Base-by-base conservation (phyloP, 352 stramenopile genomes). In the Blastocystis sp. region DNA sequence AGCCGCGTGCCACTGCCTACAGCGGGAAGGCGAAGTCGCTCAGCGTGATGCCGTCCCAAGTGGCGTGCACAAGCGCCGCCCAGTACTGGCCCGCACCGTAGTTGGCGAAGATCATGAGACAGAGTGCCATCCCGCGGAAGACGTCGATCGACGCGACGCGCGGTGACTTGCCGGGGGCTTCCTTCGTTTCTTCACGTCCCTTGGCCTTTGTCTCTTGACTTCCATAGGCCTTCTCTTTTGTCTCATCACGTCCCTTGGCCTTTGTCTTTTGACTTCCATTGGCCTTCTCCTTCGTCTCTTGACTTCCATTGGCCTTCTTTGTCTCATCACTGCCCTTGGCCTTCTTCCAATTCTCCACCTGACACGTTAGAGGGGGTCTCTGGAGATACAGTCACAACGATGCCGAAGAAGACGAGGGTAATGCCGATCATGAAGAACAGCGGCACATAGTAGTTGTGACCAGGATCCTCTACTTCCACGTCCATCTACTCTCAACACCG, bases 21-120 rank as follows among this genome's bases (percentile, higher is more conserved):
- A 84, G 42, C n/a, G 74, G 74, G 42, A 84, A 84, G 9, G 74
- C 74, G 48, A 84, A 84, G 43, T 84, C 74, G 1, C 52, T 43
- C 9, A 84, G 52, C 10, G 74, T 84, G 61, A 84, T 84, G 40
- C 74, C 74, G 48, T 84, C 74, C 74, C 74, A 84, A 2, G 52
- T 45, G 11, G 74, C 74, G 42, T 84, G 74, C 14, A 84, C 57
- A 11, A 84, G 40, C 10, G 74, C 48, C 2, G 43, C 14, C 17
- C n/a, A 24, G 54, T 84, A 84, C 9, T 66, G 52, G 11, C 74
- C 74, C 11, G 74, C 74, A 2, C 52, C 52, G 48, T 84, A 84
- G 61, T 84, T 84, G 24, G 74, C 74, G 54, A 84, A 84, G 74
- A 84, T 84, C 74, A 84, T 84, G 60, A 61, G 34, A 38, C 74